phyloP scores from a whole-genome alignment of 495 filamentous ascomycete species.

The Penicillium longicatenatum region DNA sequence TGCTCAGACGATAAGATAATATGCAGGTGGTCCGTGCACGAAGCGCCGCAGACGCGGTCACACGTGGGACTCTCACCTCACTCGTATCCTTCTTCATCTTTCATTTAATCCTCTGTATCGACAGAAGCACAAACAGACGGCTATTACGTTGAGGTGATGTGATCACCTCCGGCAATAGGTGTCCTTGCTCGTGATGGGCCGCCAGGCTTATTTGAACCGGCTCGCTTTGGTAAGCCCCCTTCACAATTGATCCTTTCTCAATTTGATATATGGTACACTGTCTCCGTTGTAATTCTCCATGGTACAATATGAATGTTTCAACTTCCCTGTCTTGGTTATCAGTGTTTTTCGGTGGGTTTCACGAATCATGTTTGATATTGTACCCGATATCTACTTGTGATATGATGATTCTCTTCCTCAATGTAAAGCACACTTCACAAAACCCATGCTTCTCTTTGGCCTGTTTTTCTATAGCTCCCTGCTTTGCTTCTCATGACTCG shows the following conservation, averaged over 20 bases:
- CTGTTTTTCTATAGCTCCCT: constrained; percentile 5
- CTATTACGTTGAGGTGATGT: constrained; percentile 9
- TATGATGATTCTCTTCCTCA: not conserved
- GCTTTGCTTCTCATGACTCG: not conserved
- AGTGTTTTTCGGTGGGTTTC: not conserved
- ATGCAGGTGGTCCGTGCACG: constrained; percentile 24
- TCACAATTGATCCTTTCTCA: constrained; percentile 4
- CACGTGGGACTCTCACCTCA: not conserved
- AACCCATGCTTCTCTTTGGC: not conserved
- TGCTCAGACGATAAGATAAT: constrained; percentile 34
- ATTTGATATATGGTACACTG: not conserved
- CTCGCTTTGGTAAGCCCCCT: constrained; percentile 53
- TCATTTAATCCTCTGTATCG: not conserved
- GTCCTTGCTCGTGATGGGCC: constrained; percentile 41
- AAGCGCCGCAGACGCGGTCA: constrained; percentile 26
- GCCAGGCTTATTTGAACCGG: constrained; percentile 52
- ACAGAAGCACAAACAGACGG: not conserved
- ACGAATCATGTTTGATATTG: not conserved
- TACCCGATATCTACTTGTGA: not conserved
- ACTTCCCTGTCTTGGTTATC: not conserved
- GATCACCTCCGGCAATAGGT: not conserved
- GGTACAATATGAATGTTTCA: not conserved
- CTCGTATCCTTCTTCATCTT: not conserved
- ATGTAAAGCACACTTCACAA: not conserved
- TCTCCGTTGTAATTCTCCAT: not conserved